phyloP scores from a whole-genome alignment of 108 stramenopile genomes.

The Nitzschia sp. region DNA sequence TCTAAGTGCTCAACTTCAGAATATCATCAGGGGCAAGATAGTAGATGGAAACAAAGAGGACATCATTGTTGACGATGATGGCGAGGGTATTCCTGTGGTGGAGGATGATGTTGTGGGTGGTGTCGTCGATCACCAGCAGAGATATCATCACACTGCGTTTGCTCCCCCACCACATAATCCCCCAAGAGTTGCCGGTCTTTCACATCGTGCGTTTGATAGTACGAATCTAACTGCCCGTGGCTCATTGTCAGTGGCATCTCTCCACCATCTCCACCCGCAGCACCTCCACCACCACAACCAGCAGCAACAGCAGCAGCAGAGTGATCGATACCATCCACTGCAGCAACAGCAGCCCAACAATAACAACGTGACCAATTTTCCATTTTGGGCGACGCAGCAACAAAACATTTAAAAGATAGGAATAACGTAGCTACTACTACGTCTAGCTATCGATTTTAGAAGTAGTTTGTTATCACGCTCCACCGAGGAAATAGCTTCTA shows the following conservation, averaged over 20 bases:
- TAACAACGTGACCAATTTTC: not conserved
- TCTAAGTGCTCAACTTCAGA: not conserved
- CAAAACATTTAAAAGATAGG: not conserved
- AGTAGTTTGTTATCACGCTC: too few relatives aligned
- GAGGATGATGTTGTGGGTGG: not conserved
- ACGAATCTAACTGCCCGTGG: not conserved
- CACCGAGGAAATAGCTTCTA: too few relatives aligned
- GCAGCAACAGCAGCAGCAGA: not conserved
- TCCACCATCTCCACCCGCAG: not conserved
- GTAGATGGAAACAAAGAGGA: not conserved
- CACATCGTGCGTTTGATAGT: too few relatives aligned
- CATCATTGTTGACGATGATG: not conserved
- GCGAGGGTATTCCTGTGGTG: too few relatives aligned
- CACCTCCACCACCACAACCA: not conserved
- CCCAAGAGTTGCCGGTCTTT: too few relatives aligned
- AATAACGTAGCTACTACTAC: too few relatives aligned
- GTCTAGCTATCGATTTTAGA: too few relatives aligned
- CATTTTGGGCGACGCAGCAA: not conserved
- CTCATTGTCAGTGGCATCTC: not conserved
- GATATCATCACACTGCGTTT: too few relatives aligned
- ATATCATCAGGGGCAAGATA: not conserved
- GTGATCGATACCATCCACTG: not conserved
- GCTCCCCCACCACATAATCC: not conserved
- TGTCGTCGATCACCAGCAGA: too few relatives aligned
- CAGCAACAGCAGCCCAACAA: too few relatives aligned